Base-by-base conservation (phyloP, 352 stramenopile species). In the Thalassiosira allenii region DNA sequence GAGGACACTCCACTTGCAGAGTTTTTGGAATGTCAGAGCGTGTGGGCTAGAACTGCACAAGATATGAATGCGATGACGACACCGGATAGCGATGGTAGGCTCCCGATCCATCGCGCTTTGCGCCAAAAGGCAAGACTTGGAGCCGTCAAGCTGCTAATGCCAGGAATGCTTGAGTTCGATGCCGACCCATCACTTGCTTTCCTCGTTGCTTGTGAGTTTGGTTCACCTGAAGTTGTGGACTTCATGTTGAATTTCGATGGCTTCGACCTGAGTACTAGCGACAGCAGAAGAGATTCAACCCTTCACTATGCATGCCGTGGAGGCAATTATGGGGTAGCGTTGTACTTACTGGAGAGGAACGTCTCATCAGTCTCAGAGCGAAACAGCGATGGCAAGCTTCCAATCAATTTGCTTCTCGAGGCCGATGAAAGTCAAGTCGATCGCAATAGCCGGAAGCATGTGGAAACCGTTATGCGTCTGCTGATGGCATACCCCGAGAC, bases 391-490 rank as follows among this genome's bases (percentile, higher is more conserved):
- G 29, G 22, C 41, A 53, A 58, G 3, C 58, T 67, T 29, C 58
- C 58, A 30, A 33, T 67, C 27, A 27, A 67, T 2, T 67, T 67
- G 32, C 40, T 67, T 14, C 25, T 6, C 12, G 20, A 67, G 3
- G 3, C 58, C n/a, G 40, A 47, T 17, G 37, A 47, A 47, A 17
- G 17, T 47, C 8, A 67, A 14, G 1, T 59, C 5, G 58, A 59
- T 20, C 58, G 58, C 20, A 23, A 67, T 2, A 67, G 58, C 27
- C 29, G 32, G 14, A 33, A 67, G 49, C 49, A 67, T 52, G 32
- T 57, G 20, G 58, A 67, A 54, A 67, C 58, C n/a, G 49, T 67
- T 22, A 51, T 27, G 58, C 25, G 17, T 33, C 49, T 67, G 30
- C 58, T 67, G 1, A 4, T 67, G 32, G 58, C 58, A 20, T 22